Evolutionary conservation across 805 yeast species (phyloP), one percentile per base, ranked within the genome.

Genomic region (Wickerhamiella lipophila): DNA sequence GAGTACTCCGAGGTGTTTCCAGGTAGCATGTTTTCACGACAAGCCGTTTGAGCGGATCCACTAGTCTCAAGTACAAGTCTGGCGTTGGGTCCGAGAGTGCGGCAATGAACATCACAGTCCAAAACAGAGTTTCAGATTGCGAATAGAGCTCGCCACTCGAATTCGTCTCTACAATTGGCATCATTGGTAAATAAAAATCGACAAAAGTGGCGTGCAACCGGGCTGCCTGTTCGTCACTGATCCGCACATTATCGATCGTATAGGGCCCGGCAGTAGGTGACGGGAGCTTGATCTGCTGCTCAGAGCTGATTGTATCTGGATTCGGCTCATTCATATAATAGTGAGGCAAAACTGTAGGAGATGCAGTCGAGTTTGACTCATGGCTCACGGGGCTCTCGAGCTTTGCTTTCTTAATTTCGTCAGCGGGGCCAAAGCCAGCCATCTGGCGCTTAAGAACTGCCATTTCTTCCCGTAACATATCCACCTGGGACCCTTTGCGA

Each of bases 1-100:
- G 95, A 0, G 96, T 84, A 2, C 95, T 83, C 60, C 96, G 73
- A 2, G 96, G 96, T 0, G 96, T 88, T 50, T 88, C 70, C 44
- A 87, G 77, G 94, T 95, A 85, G 65, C 95, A 86, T 0, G 94
- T 84, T 59, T 84, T 94, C 47, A 85, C 85, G 0, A 95, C 95
- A 55, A 87, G 67, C 58, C 84, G 92, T 58, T 83, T 84, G 55
- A 88, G 83, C 38, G 85, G 69, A 1, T 84, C 76, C 13, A 92
- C 81, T 42, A 87, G 68, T 25, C 81, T 73, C 64, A 77, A 76
- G 68, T 88, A 88, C 42, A 86, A 61, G 0, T 83, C 72, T 2
- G 96, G 95, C 44, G 83, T 89, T 0, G 94, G 89, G 57, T 87
- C 95, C 0, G 94, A 79, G 16, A 82, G 67, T 41, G 92, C 78